phyloP scores from a whole-genome alignment of 176 grass and related monocot species.

The Juncus effusus region DNA sequence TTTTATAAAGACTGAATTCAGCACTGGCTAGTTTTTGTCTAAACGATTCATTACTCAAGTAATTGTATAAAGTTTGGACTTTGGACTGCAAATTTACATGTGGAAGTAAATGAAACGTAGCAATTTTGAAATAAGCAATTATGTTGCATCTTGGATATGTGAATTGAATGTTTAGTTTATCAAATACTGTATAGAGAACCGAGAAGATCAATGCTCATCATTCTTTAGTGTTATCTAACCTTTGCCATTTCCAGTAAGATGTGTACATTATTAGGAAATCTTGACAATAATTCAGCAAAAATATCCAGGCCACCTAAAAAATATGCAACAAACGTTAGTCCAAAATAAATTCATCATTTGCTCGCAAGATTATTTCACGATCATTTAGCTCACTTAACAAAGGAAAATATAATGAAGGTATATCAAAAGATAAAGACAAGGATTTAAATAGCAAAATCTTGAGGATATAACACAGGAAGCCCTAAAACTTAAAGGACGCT shows the following conservation, averaged over 20 bases:
- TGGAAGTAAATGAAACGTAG: too few species aligned
- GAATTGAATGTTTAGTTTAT: too few species aligned
- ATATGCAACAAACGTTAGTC: constrained; percentile 8
- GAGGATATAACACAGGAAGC: constrained; percentile 4
- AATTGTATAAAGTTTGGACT: too few species aligned
- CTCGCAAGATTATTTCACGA: neutral
- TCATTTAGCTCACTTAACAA: neutral
- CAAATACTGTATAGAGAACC: constrained; percentile 10
- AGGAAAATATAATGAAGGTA: neutral
- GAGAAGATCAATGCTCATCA: neutral
- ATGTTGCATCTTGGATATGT: too few species aligned
- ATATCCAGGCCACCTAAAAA: constrained; percentile 81
- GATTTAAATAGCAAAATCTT: neutral
- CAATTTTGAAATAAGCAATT: too few species aligned
- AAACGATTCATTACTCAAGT: too few species aligned
- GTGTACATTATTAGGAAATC: constrained; percentile 90
- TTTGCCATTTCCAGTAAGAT: constrained; percentile 90
- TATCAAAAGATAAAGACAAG: neutral
- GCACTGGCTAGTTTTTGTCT: too few species aligned
- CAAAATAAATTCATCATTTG: neutral
- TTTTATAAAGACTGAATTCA: too few species aligned
- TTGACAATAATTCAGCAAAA: constrained; percentile 77
- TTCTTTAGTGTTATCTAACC: constrained; percentile 34
- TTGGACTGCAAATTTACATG: too few species aligned
- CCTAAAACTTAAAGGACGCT: neutral